A percentile compares a stretch with the other conserved stretches of the same genome.
Conservation (phyloP, 1,139 yeast species). For the Hyphopichia buzzinii region DNA sequence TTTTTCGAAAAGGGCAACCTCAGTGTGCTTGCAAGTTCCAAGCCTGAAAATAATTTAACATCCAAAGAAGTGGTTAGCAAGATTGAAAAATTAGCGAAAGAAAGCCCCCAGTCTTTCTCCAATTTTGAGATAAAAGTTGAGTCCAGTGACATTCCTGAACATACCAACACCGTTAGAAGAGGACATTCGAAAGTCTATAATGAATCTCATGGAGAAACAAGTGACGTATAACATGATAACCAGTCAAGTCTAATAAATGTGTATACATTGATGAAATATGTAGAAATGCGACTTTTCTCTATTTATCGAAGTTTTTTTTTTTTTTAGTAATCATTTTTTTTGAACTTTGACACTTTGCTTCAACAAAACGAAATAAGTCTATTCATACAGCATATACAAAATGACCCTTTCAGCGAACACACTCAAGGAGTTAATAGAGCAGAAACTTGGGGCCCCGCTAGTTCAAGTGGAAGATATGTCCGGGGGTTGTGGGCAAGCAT, state of each 20-base stretch:
- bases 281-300: too few species aligned
- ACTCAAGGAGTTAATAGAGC: constrained; percentile 45
- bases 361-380: too few species aligned
- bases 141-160: constrained; percentile 15
- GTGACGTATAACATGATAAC: constrained; percentile 5
- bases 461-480: constrained; percentile 71
- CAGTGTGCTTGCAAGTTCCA: constrained; percentile 5
- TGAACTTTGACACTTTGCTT: too few species aligned
- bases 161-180: constrained; percentile 32
- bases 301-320: too few species aligned
- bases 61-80: constrained; percentile 39
- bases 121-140: constrained; percentile 20
- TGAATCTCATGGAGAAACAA: constrained; percentile 30
- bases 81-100: constrained; percentile 17
- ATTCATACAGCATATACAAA: background rate
- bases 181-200: constrained; percentile 32
- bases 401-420: constrained; percentile 47
- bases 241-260: too few species aligned
- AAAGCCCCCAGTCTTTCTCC: constrained; percentile 14
- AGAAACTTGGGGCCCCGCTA: constrained; percentile 50
- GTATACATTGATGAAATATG: too few species aligned
- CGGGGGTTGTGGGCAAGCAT: constrained; percentile 88
- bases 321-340: constrained; percentile 3
- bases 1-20: constrained; percentile 39
- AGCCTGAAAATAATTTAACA: constrained; percentile 14